Evolutionary conservation across 345 rosid species (phyloP), one percentile per base, ranked within the genome.

Genomic region (Melaleuca quinquenervia): DNA sequence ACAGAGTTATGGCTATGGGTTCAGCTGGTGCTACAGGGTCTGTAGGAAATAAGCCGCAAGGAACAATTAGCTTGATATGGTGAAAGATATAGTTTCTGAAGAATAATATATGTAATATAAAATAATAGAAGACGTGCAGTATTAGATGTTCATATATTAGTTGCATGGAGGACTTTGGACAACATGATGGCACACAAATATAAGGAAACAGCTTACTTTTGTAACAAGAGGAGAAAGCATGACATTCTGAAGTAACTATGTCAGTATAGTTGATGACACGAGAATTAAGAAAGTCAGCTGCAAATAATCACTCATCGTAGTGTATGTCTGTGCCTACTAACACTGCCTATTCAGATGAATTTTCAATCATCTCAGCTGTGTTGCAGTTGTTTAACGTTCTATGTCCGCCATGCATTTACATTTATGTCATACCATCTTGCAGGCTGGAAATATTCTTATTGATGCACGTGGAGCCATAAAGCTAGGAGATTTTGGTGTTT

Each of bases 401-500:
- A 3, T 8, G 26, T 82, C 84, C 52, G 20, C 60, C 60, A 8
- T 82, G 20, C 32, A 52, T 82, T 82, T 18, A 82, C 24, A 27
- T 82, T 53, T 58, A 50, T 84, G 53, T 32, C 83, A n/a, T 87
- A 20, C 11, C 26, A 48, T 87, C 44, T 85, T 83, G 82, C 86
- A 97, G 99, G 99, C 99, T 76, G 99, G 99, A 54, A 97, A 97
- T 88, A 89, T 97, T 90, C 93, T 97, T 90, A 92, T 97, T 26
- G 99, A 90, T 88, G 84, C 94, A 70, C 93, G 96, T 52, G 99
- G 99, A 85, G 91, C 94, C 20, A 86, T 96, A 90, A 97, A 97
- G 91, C 87, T 97, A 83, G 99, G 99, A 86, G 99, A 97, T 88
- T 96, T 97, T 87, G 99, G 99, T 56, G 99, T 97, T 87, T 96